A percentile compares a stretch with the other conserved stretches of the same genome.
Evolutionary conservation across 139 green algal genomes (phyloP).

Genomic region (Gonium pectorale): DNA sequence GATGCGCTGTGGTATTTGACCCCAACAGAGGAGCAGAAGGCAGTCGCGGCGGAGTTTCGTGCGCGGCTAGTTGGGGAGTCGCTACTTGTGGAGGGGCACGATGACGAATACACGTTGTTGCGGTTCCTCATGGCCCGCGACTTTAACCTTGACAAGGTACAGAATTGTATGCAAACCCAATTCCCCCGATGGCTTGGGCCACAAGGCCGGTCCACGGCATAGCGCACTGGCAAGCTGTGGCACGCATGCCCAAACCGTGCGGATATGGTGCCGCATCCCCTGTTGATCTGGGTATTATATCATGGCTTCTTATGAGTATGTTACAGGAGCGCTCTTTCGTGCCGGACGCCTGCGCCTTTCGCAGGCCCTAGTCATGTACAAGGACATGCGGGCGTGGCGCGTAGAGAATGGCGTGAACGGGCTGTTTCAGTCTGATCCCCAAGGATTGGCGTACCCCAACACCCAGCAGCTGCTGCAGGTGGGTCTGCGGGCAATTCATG

Average conservation of each 20-base stretch:
- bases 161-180: too few relatives aligned
- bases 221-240: too few relatives aligned
- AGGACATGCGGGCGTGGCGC: conserved; percentile 30
- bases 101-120: conserved; percentile 35
- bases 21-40: conserved; percentile 10
- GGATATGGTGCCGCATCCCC: too few relatives aligned
- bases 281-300: too few relatives aligned
- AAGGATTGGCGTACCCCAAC: not conserved
- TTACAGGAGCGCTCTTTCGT: too few relatives aligned
- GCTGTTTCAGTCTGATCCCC: conserved; percentile 10
- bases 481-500: not conserved
- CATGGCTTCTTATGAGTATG: too few relatives aligned
- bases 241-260: too few relatives aligned
- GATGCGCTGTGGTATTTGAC: conserved; percentile 50
- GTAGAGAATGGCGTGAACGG: not conserved
- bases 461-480: conserved; percentile 14
- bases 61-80: not conserved
- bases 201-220: too few relatives aligned
- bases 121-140: conserved; percentile 34
- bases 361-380: conserved; percentile 32
- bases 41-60: not conserved
- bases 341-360: too few relatives aligned
- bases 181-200: not conserved
- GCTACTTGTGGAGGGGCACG: not conserved
- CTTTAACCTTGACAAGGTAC: conserved; percentile 13